Evolutionary conservation across 768 basidiomycete genomes (phyloP), one percentile per base, ranked within the genome.

Genomic region (Lentinula lateritia): DNA sequence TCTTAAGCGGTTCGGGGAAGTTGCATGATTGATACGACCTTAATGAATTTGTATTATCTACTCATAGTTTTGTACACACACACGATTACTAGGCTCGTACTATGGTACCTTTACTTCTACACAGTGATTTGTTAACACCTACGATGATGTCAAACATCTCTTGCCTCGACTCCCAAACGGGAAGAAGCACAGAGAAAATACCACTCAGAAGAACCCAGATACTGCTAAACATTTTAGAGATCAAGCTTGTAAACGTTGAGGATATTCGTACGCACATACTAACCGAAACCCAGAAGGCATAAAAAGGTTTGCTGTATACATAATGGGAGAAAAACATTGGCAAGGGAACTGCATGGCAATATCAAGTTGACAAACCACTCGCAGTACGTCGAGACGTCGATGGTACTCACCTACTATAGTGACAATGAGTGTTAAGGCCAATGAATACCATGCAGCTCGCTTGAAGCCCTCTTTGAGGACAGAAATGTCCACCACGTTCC

Each of bases 261-360:
- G 43, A 42, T 38, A 23, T 12, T 39, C 6, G 12, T 5, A 56
- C 61, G 58, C 63, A 76, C 74, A 77, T 77, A 58, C 73, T 73
- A 20, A 73, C 68, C 3, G 76, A 70, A 13, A 72, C 72, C 77
- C 75, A 77, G 61, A 77, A 77, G 42, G 62, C 67, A 57, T 68
- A 76, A 65, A 76, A 78, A 32, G 63, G 63, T 43, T 69, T 69
- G 46, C 71, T 73, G 53, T 73, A 75, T 9, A 76, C 57, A 54
- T 77, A 72, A 55, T 71, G 69, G 58, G 74, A 73, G 66, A 77
- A 77, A 61, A 75, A 73, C 74, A 74, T 71, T 12, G 75, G 77
- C 9, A 78, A 57, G 1, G 76, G 76, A 1, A 75, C 74, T 60
- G 20, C 9, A 50, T 18, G 18, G 6, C 12, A 45, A 13, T 4